Base-by-base conservation (phyloP, 2,329 filamentous ascomycete species). In the Coniochaeta sp. region DNA sequence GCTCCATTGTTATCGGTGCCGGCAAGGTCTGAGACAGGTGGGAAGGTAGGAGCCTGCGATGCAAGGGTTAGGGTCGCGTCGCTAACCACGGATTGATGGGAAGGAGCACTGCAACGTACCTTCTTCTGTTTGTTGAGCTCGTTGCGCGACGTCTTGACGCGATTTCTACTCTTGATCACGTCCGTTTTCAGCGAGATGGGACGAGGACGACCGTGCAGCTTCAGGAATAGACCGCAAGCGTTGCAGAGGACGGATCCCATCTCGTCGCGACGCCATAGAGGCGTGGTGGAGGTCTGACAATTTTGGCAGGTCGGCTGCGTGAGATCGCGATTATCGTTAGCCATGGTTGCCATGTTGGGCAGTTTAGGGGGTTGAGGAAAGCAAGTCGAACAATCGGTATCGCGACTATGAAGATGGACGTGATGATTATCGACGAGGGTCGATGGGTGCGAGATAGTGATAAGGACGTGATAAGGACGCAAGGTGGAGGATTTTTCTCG, bases 131-230 rank as follows among this genome's bases (percentile, higher is more conserved):
- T 87, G 46, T 85, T 83, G 56, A 88, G 81, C 62, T 91, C 89
- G 8, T 87, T 82, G 51, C 82, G 81, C 69, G 83, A 81, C 26
- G 91, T 94, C 78, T 97, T 97, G 61, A 97, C 92, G 58, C 94
- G 85, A 72, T 99, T 99, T 64, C 94, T 90, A 75, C 91, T 96
- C 78, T 99, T 99, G 75, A 99, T 99, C 60, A 97, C 92, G 76
- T 99, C 94, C 48, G 94, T 97, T 79, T 99, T 99, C 62, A 99
- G 81, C 61, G 89, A 95, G 68, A 96, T 96, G 60, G 94, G 94
- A 52, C 94, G 86, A 55, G 94, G 84, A 24, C 91, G 87, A 57
- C 91, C 91, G 68, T 99, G 94, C 60, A 99, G 80, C 79, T 99
- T 99, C 63, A 97, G 81, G 71, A 97, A 99, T 52, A 99, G 81